These are phyloP conservation scores for Sarocladium kiliense DNA, from an alignment of 2,329 filamentous ascomycete species.

Conservation along the genomic window DNA sequence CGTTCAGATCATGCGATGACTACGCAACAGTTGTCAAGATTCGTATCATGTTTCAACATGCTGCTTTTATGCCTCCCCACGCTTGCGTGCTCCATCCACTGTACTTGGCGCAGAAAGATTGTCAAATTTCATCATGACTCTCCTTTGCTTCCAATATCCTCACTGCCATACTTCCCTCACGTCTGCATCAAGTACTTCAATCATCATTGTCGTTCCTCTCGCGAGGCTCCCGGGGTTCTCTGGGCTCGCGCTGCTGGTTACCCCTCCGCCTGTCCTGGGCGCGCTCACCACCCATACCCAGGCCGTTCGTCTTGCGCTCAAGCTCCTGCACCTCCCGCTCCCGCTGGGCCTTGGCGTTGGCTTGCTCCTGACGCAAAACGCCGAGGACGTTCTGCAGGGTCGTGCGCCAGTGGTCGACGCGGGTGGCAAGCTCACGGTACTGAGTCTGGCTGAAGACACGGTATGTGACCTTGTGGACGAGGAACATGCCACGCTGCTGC, in stretches of 20 bases:
- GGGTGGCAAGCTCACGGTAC: slow-evolving; percentile 89
- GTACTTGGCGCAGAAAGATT: neutral
- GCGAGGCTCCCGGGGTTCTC: slow-evolving; percentile 16
- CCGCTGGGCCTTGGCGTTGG: slow-evolving; percentile 69
- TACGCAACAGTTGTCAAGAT: too few relatives aligned
- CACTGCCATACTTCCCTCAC: slow-evolving; percentile 4
- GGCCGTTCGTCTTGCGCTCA: slow-evolving; percentile 58
- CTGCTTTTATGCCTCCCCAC: neutral
- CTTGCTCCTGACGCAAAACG: slow-evolving; percentile 76
- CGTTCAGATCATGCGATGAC: too few relatives aligned
- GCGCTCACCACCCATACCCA: slow-evolving; percentile 27
- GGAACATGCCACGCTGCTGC: slow-evolving; percentile 86
- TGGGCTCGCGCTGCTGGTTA: slow-evolving; percentile 27
- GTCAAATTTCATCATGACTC: slow-evolving; percentile 10
- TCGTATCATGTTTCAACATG: neutral
- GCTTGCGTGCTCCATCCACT: neutral
- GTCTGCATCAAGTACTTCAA: slow-evolving; percentile 25
- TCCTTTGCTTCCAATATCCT: neutral
- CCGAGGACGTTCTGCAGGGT: slow-evolving; percentile 73
- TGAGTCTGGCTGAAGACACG: slow-evolving; percentile 97
- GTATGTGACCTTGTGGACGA: slow-evolving; percentile 94
- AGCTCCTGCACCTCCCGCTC: slow-evolving; percentile 71
- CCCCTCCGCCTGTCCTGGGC: slow-evolving; percentile 14
- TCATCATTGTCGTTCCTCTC: slow-evolving; percentile 54
- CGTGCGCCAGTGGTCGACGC: slow-evolving; percentile 85